These are phyloP conservation scores for Paecilomyces dactylethromorphus DNA, from an alignment of 2,329 filamentous ascomycete genomes.

Conservation along the genomic window DNA sequence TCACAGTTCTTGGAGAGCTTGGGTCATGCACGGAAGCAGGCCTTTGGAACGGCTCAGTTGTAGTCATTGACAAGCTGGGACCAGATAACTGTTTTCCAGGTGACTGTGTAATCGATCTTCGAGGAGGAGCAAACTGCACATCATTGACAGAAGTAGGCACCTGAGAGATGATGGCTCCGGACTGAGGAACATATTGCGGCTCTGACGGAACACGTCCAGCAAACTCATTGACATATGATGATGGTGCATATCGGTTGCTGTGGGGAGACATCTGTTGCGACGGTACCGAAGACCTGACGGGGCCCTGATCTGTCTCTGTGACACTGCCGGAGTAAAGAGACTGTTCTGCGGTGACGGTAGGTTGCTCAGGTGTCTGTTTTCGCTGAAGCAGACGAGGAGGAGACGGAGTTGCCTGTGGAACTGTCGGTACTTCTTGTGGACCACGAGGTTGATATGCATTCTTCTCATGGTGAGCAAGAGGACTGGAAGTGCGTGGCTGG, in stretches of 20 bases:
- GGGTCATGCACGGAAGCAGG: conserved; percentile 51
- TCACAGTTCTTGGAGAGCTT: conserved; percentile 31
- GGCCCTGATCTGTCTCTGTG: not conserved
- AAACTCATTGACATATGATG: conserved; percentile 25
- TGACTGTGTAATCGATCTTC: conserved; percentile 53
- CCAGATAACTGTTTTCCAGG: conserved; percentile 49
- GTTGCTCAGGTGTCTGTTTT: conserved; percentile 14
- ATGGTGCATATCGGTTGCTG: conserved; percentile 25
- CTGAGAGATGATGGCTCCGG: conserved; percentile 11
- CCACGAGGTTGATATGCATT: conserved; percentile 24
- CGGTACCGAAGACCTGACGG: conserved; percentile 4
- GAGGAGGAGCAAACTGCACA: conserved; percentile 32
- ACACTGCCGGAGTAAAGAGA: conserved; percentile 6
- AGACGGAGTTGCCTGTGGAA: conserved; percentile 16
- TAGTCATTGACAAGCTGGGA: conserved; percentile 36
- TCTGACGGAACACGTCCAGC: conserved; percentile 15
- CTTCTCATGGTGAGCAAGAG: conserved; percentile 48
- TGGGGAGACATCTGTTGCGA: conserved; percentile 19
- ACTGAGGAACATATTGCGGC: conserved; percentile 6
- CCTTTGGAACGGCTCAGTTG: conserved; percentile 42
- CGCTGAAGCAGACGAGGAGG: conserved; percentile 13
- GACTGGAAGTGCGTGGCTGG: conserved; percentile 59
- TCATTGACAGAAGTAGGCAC: conserved; percentile 18
- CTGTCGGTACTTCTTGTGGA: conserved; percentile 15
- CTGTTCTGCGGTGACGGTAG: not conserved